phyloP scores from a whole-genome alignment of 164 flowering plant species.

The Akebia trifoliata region DNA sequence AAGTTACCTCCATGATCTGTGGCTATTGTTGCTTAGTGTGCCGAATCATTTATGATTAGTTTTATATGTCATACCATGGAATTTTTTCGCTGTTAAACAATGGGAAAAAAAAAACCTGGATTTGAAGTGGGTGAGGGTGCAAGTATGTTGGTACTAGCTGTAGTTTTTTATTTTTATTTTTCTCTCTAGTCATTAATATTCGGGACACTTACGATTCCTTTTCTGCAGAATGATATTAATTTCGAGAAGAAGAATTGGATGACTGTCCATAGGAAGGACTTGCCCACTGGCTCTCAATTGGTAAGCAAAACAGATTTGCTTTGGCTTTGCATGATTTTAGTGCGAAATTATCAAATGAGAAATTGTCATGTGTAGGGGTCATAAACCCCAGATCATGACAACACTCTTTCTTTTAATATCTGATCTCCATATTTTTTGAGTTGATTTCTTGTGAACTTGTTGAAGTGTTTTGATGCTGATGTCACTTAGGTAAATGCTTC shows the following conservation, averaged over 20 bases:
- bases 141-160: not conserved
- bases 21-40: no score
- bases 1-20: no score
- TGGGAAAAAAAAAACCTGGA: no score
- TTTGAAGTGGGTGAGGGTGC: no score
- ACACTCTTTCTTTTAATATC: no score
- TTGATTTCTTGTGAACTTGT: not conserved
- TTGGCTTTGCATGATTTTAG: not conserved
- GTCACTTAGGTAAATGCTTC: not conserved
- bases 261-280: constrained; percentile 44
- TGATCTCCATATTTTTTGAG: not conserved
- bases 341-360: not conserved
- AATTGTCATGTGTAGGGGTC: not conserved
- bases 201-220: not conserved
- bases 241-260: constrained; percentile 88
- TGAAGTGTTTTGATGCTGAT: not conserved
- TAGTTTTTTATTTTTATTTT: not conserved
- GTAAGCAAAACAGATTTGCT: constrained; percentile 28
- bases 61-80: no score
- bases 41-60: no score
- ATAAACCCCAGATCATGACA: not conserved
- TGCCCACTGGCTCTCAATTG: constrained; percentile 67
- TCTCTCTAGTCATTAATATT: not conserved
- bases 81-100: no score
- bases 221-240: constrained; percentile 59